These are phyloP conservation scores for Talaromyces thailandensis DNA, from an alignment of 495 filamentous ascomycete species.

Conservation along the genomic window DNA sequence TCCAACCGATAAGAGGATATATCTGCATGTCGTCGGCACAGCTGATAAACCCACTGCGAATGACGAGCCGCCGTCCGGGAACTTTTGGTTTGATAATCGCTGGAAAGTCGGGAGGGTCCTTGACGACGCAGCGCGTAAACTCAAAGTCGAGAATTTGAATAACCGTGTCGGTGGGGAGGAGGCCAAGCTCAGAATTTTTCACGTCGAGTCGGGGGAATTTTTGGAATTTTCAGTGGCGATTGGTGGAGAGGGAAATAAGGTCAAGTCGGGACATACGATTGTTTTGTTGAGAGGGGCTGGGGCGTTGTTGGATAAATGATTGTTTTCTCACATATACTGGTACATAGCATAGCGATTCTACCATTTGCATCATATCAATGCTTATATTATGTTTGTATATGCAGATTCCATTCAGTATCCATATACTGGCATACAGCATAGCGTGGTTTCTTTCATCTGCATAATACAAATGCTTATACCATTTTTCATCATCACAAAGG, in stretches of 20 bases:
- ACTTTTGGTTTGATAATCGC: conserved; percentile 76
- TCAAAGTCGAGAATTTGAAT: conserved; percentile 82
- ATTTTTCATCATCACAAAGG: not conserved
- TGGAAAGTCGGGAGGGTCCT: conserved; percentile 86
- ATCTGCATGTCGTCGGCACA: conserved; percentile 67
- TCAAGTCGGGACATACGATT: conserved; percentile 73
- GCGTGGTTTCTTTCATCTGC: not conserved
- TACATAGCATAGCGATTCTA: not conserved
- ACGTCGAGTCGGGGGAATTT: conserved; percentile 80
- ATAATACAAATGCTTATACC: not conserved
- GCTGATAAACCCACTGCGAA: conserved; percentile 71
- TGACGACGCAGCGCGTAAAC: conserved; percentile 72
- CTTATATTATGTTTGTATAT: no score
- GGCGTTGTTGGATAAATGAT: conserved; percentile 37
- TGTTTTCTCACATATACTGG: not conserved
- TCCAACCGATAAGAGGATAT: conserved; percentile 69
- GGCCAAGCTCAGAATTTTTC: conserved; percentile 74
- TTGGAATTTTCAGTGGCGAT: conserved; percentile 77
- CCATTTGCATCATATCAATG: not conserved
- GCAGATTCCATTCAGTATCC: no score
- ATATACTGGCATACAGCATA: not conserved
- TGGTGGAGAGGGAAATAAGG: conserved; percentile 43
- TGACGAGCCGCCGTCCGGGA: conserved; percentile 63
- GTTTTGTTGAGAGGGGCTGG: conserved; percentile 82
- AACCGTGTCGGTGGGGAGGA: conserved; percentile 72